Evolutionary conservation across 352 stramenopile genomes (phyloP).

Genomic region (Phytophthora hibernalis): DNA sequence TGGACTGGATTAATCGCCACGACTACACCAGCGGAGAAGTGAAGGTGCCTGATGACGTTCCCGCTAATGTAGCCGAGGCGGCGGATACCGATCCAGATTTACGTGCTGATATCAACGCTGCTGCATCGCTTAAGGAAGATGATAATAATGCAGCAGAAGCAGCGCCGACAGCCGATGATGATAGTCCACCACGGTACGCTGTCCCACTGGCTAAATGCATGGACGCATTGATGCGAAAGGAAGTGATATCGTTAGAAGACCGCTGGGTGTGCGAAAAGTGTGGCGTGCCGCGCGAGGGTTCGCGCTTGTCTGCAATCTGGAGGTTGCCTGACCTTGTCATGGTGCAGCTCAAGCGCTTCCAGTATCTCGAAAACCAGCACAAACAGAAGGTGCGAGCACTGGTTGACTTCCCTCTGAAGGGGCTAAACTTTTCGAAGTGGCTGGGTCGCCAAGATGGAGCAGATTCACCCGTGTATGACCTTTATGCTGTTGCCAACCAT

Average conservation of each 20-base stretch:
- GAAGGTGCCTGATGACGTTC: constrained; percentile 35
- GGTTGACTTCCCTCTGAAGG: constrained; percentile 84
- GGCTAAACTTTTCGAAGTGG: constrained; percentile 82
- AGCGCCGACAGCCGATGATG: constrained; percentile 9
- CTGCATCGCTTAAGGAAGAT: constrained; percentile 5
- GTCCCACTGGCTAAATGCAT: constrained; percentile 72
- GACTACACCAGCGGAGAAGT: constrained; percentile 41
- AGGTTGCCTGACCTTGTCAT: constrained; percentile 84
- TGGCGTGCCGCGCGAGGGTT: constrained; percentile 62
- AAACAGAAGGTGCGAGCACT: constrained; percentile 84
- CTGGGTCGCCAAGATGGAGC: constrained; percentile 48
- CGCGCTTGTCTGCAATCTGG: constrained; percentile 72
- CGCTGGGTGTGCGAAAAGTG: constrained; percentile 81
- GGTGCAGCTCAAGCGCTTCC: constrained; percentile 91
- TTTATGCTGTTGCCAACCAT: constrained; percentile 99
- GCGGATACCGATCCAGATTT: constrained; percentile 37
- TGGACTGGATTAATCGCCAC: constrained; percentile 67
- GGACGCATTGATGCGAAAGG: constrained; percentile 72
- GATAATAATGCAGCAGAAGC: constrained; percentile 3
- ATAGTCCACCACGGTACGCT: constrained; percentile 40
- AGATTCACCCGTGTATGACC: constrained; percentile 85
- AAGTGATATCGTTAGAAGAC: constrained; percentile 77
- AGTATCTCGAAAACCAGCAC: constrained; percentile 87
- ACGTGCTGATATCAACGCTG: constrained; percentile 27
- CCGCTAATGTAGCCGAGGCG: constrained; percentile 42